A percentile compares a stretch with the other conserved stretches of the same genome.
Conservation (phyloP, 2,329 filamentous ascomycete species). For the Aquanectria penicillioides region DNA sequence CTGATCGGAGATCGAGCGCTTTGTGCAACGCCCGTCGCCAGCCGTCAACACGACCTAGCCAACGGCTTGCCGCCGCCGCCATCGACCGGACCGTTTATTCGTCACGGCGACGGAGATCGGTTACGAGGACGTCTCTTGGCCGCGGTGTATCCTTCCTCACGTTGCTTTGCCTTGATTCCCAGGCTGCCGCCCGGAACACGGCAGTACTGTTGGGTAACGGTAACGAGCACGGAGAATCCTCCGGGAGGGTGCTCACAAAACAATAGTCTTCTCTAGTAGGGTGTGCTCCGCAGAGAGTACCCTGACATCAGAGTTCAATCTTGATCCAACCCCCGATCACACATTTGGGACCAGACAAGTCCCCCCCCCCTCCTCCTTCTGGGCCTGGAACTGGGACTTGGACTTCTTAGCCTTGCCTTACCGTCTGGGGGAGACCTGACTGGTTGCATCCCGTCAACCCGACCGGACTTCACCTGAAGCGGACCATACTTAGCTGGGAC, state of each 20-base stretch:
- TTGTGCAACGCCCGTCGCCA: slow-evolving; percentile 2
- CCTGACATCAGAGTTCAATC: background rate
- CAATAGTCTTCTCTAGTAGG: background rate
- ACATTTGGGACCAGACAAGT: background rate
- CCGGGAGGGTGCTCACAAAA: background rate
- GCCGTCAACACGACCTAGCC: background rate
- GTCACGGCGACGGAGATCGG: slow-evolving; percentile 4
- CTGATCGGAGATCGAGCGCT: slow-evolving; percentile 4
- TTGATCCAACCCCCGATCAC: slow-evolving; percentile 16
- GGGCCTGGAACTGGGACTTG: slow-evolving; percentile 23
- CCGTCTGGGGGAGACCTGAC: slow-evolving; percentile 37
- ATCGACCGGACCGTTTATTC: slow-evolving; percentile 3
- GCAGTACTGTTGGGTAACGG: background rate
- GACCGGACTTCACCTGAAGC: slow-evolving; percentile 43
- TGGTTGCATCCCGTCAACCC: slow-evolving; percentile 27
- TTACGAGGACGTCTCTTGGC: background rate
- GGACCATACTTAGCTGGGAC: slow-evolving; percentile 34
- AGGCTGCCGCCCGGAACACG: background rate
- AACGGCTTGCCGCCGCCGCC: slow-evolving; percentile 11
- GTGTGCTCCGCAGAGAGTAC: background rate
- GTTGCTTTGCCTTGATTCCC: background rate
- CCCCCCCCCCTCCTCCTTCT: slow-evolving; percentile 10
- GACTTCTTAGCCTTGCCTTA: slow-evolving; percentile 34
- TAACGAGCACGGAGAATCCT: background rate
- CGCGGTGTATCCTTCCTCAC: background rate